A percentile compares a stretch with the other conserved stretches of the same genome.
Evolutionary conservation across 495 filamentous ascomycete species (phyloP).

Genomic region (Aspergillus bertholletiae): DNA sequence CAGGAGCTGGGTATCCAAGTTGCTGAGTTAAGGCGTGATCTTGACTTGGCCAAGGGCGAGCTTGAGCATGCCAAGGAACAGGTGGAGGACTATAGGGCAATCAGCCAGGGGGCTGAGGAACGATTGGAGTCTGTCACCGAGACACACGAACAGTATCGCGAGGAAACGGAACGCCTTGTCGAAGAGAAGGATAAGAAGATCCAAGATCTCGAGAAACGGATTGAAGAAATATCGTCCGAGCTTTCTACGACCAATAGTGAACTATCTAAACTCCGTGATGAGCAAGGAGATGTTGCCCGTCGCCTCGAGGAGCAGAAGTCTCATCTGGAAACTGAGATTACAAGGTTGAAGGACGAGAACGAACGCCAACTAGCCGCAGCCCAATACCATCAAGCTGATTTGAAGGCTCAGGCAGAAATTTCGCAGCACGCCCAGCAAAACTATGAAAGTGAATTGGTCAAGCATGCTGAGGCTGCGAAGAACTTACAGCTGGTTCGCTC

Average conservation of each 20-base stretch:
- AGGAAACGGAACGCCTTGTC: slow-evolving; percentile 73
- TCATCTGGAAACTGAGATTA: slow-evolving; percentile 67
- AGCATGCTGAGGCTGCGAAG: slow-evolving; percentile 90
- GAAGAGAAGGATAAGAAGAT: slow-evolving; percentile 73
- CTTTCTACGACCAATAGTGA: slow-evolving; percentile 75
- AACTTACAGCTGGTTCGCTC: slow-evolving; percentile 69
- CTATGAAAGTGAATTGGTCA: slow-evolving; percentile 90
- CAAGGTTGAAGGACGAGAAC: slow-evolving; percentile 80
- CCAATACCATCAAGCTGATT: slow-evolving; percentile 81
- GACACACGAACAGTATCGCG: slow-evolving; percentile 77
- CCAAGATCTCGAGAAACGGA: slow-evolving; percentile 71
- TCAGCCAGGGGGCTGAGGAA: slow-evolving; percentile 85
- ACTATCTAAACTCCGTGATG: slow-evolving; percentile 70
- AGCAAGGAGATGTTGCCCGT: slow-evolving; percentile 69
- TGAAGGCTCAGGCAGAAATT: slow-evolving; percentile 91
- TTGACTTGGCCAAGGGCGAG: slow-evolving; percentile 72
- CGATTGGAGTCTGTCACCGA: slow-evolving; percentile 75
- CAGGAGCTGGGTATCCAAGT: slow-evolving; percentile 81
- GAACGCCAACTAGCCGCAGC: slow-evolving; percentile 72
- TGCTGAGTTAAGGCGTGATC: slow-evolving; percentile 74
- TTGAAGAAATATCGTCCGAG: slow-evolving; percentile 78
- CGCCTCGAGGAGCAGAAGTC: slow-evolving; percentile 77
- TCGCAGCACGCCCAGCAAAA: slow-evolving; percentile 88
- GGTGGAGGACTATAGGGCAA: slow-evolving; percentile 83
- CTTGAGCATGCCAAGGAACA: slow-evolving; percentile 74